Base-by-base conservation (phyloP, 768 basidiomycete genomes). In the Favolaschia claudopus region DNA sequence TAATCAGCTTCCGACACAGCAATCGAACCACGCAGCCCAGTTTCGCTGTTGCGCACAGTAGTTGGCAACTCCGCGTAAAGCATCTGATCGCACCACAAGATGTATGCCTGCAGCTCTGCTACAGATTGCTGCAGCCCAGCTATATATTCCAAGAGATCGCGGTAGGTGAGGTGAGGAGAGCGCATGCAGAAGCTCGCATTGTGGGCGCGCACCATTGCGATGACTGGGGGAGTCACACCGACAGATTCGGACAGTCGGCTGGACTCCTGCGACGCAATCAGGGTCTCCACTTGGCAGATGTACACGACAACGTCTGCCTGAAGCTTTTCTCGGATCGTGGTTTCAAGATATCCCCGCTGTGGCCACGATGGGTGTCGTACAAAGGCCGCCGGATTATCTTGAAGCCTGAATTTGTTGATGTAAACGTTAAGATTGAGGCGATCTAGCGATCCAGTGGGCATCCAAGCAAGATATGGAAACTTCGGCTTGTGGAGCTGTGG, bases 391-490 rank as follows among this genome's bases (percentile, higher is more conserved):
- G 10, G 15, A n/a, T 45, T 29, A 2, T 37, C 34, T 0, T 12
- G 6, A 10, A 46, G 7, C 5, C 17, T 12, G 24, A 55, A 46
- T 0, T 2, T 9, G 14, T 46, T 55, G 34, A 55, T 38, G 3
- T 29, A 13, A 0, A 28, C 38, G 2, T 33, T 19, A 2, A 55
- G 2, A 1, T 29, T 27, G 2, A 44, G 40, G 1, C 32, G 52
- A 4, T 14, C 3, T 4, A 43, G 44, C 1, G 12, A 24, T 4
- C 28, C 3, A 1, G 22, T 25, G 3, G 53, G 53, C 27, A 55
- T 36, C 53, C 53, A 55, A 2, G 53, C 53, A 0, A 55, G 44
- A 22, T 55, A 55, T 1, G 53, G 53, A 12, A 38, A 45, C 9
- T 15, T 6, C 2, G 24, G 3, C 10, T 38, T 37, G 24, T 36